Base-by-base conservation (phyloP, 108 stramenopile genomes). In the Conticribra guillardii region DNA sequence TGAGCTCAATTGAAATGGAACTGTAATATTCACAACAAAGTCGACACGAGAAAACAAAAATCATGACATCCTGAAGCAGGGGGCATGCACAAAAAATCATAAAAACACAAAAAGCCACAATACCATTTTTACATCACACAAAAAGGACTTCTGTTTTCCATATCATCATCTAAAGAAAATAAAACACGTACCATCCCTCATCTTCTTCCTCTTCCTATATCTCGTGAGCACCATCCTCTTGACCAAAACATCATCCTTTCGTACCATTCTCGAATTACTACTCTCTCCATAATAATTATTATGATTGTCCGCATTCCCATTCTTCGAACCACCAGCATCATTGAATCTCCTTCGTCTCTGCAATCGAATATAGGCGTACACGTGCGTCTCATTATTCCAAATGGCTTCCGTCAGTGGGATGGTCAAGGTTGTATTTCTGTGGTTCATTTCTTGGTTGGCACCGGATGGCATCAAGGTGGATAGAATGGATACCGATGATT, bases 361-460 rank as follows among this genome's bases (percentile, higher is more conserved):
- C 27, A 84, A 67, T 44, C 72, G 59, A 56, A 85, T 62, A 67
- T 76, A 49, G 0, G 81, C 84, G 69, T 82, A 85, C 0, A 82
- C 46, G 31, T 71, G 70, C 0, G 84, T 82, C 23, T 70, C 54
- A 70, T 85, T 85, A 48, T 76, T 79, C 54, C 68, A 68, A 23
- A 83, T 18, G 0, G 64, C 15, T 21, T 59, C n/a, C 1, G 74
- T 71, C 27, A 83, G 44, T 0, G 74, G 64, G 0, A 83, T 27
- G n/a, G 44, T 41, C 7, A 82, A 55, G n/a, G 75, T 77, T 3
- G 62, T 52, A 59, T 77, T 82, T 1, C 76, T 52, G 47, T 58
- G 33, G 55, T 82, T 82, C 58, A 73, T 73, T 19, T 59, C 51
- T 44, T 76, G 76, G 65, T 82, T 52, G 18, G 75, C 50, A 17